Base-by-base conservation (phyloP, 2,329 filamentous ascomycete genomes). In the Pseudogymnoascus sp. region DNA sequence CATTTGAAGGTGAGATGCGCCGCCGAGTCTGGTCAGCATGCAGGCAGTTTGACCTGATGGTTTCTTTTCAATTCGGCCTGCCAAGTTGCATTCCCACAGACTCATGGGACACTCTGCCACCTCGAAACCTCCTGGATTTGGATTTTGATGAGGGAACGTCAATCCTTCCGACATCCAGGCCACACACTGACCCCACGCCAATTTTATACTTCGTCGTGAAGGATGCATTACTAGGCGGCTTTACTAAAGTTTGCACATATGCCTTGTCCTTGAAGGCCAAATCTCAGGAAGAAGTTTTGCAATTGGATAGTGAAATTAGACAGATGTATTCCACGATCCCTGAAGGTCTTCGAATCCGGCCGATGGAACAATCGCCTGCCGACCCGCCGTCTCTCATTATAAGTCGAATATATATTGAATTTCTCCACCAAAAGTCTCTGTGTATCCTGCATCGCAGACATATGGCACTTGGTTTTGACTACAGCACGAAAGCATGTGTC, bases 141-240 rank as follows among this genome's bases (percentile, higher is more conserved):
- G 68, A 70, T 50, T 71, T 71, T 28, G 65, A 70, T 58, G 67
- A 65, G 30, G 61, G 68, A 35, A 68, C 65, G 5, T 28, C 57
- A 36, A 57, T 50, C 0, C 33, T 71, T 9, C 69, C 70, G 4
- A 15, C 60, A 4, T 64, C 67, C 18, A 60, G 68, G 41, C 58
- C 69, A 1, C 64, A 68, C 28, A 65, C 61, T 35, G 68, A 71
- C 36, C 37, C 62, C 3, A 69, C 66, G 7, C 62, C 38, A 30
- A n/a, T 71, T 8, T 62, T 71, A 7, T 72, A 68, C 62, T 71
- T 72, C 59, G 68, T 72, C 30, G 68, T 70, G 47, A 73, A 72
- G 60, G 63, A 69, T 18, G 64, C 65, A n/a, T 65, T 69, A 30
- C 66, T 71, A 62, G 59, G 38, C 30, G 64, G 62, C 18, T 72